phyloP scores from a whole-genome alignment of 441 rosid species.

The Populus hybrid region DNA sequence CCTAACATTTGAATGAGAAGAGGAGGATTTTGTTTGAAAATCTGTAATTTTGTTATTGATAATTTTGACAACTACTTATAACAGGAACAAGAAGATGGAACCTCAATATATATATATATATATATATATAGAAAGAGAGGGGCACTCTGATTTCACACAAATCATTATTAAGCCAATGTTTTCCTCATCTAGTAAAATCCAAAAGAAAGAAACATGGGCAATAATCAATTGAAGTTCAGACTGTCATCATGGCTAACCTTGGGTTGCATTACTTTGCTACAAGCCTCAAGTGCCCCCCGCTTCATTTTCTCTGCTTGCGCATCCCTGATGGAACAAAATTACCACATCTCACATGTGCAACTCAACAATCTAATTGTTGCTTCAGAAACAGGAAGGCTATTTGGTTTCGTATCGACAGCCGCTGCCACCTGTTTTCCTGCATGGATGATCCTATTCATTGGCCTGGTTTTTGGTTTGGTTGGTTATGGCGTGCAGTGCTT shows the following conservation, averaged over 20 bases:
- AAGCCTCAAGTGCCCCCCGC: slow-evolving; percentile 20
- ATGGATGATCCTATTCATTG: slow-evolving; percentile 23
- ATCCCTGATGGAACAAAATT: slow-evolving; percentile 9
- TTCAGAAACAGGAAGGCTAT: slow-evolving; percentile 29
- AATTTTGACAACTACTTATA: too few relatives aligned
- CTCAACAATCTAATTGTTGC: slow-evolving; percentile 29
- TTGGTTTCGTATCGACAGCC: slow-evolving; percentile 21
- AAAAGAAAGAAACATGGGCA: slow-evolving; percentile 8
- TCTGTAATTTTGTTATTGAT: too few relatives aligned
- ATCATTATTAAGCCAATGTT: too few relatives aligned
- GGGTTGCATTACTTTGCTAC: slow-evolving; percentile 25
- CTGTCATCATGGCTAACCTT: slow-evolving; percentile 23
- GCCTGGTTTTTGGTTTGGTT: slow-evolving; percentile 22
- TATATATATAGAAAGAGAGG: too few relatives aligned
- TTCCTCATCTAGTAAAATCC: too few relatives aligned
- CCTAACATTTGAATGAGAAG: too few relatives aligned
- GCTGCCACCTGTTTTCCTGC: slow-evolving; percentile 26
- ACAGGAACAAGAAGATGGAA: too few relatives aligned
- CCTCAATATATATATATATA: too few relatives aligned
- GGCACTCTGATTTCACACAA: too few relatives aligned
- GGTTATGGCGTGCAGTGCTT: slow-evolving; percentile 37
- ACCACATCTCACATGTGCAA: slow-evolving; percentile 26
- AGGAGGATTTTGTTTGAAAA: too few relatives aligned
- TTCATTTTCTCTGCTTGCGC: slow-evolving; percentile 15
- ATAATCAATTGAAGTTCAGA: background rate